Evolutionary conservation across 331 rosid genomes (phyloP).

Genomic region (Malus hybrid): DNA sequence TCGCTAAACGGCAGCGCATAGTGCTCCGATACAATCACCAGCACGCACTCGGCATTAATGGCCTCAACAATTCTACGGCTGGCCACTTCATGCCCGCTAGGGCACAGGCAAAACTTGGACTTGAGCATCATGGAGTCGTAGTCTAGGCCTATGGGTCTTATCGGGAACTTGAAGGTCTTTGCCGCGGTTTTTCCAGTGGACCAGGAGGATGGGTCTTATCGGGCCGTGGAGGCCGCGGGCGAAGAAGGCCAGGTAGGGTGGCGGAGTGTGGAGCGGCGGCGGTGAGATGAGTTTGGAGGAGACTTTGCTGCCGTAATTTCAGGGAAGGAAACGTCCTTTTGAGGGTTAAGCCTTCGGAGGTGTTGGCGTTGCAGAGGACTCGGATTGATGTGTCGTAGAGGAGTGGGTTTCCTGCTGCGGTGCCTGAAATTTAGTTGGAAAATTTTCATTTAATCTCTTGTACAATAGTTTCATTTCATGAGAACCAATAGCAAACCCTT

Average conservation of each 20-base stretch:
- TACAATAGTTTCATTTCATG: too few species aligned
- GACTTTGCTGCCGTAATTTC: constrained; percentile 58
- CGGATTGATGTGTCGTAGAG: constrained; percentile 68
- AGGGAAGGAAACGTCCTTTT: constrained; percentile 66
- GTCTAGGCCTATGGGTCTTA: constrained; percentile 37
- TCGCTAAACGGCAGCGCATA: constrained; percentile 67
- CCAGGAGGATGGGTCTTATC: constrained; percentile 47
- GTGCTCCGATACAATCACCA: constrained; percentile 46
- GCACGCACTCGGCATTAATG: constrained; percentile 73
- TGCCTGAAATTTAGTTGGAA: constrained; percentile 33
- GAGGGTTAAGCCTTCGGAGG: constrained; percentile 81
- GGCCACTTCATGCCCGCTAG: constrained; percentile 84
- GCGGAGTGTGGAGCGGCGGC: constrained; percentile 30
- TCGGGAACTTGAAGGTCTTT: constrained; percentile 36
- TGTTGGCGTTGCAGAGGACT: constrained; percentile 80
- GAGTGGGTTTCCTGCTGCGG: constrained; percentile 50
- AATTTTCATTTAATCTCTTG: too few species aligned
- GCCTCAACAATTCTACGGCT: constrained; percentile 81
- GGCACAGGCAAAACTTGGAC: constrained; percentile 74
- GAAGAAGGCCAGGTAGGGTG: constrained; percentile 56
- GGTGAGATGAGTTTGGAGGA: constrained; percentile 42
- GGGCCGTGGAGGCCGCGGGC: constrained; percentile 85
- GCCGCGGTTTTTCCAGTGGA: constrained; percentile 52
- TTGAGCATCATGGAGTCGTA: constrained; percentile 60
- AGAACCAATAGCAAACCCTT: too few species aligned